phyloP scores from a whole-genome alignment of 2,329 filamentous ascomycete species.

The Clonostachys rhizophaga region DNA sequence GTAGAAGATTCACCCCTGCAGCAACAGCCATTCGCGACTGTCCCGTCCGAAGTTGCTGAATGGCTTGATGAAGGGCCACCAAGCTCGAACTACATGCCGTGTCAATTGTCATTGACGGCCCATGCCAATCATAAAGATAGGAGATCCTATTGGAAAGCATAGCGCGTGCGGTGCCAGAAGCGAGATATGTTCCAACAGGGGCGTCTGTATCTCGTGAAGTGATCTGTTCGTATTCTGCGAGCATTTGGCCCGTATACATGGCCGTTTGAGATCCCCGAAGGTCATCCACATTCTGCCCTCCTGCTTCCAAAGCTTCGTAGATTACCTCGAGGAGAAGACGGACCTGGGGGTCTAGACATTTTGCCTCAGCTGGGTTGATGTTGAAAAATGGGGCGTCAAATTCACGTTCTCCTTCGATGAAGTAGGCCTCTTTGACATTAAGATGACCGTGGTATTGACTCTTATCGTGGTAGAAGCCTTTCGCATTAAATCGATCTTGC shows the following conservation, averaged over 20 bases:
- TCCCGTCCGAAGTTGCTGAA: conserved; percentile 15
- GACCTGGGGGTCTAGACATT: conserved; percentile 24
- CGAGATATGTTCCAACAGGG: conserved; percentile 17
- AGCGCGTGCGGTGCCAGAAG: conserved; percentile 21
- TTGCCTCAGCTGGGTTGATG: conserved; percentile 15
- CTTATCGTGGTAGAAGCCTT: conserved; percentile 7
- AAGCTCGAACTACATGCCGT: conserved; percentile 30
- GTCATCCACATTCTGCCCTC: conserved; percentile 4
- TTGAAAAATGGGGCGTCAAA: conserved; percentile 19
- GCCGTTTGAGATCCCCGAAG: conserved; percentile 3
- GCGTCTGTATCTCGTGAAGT: too few species aligned
- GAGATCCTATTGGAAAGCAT: conserved; percentile 24
- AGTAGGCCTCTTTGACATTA: conserved; percentile 20
- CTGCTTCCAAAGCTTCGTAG: conserved; percentile 21
- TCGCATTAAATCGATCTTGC: conserved; percentile 5
- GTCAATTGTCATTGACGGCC: conserved; percentile 26
- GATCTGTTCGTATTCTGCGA: too few species aligned
- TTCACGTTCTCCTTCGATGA: conserved; percentile 6
- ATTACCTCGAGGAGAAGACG: conserved; percentile 22
- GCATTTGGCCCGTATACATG: conserved; percentile 2
- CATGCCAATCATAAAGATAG: conserved; percentile 27
- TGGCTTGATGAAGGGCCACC: conserved; percentile 21
- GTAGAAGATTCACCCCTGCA: conserved; percentile 10
- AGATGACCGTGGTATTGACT: conserved; percentile 7
- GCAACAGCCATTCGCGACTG: conserved; percentile 13